These are phyloP conservation scores for Ceratocystis cacaofunesta DNA, from an alignment of 2,329 filamentous ascomycete species.

Conservation along the genomic window DNA sequence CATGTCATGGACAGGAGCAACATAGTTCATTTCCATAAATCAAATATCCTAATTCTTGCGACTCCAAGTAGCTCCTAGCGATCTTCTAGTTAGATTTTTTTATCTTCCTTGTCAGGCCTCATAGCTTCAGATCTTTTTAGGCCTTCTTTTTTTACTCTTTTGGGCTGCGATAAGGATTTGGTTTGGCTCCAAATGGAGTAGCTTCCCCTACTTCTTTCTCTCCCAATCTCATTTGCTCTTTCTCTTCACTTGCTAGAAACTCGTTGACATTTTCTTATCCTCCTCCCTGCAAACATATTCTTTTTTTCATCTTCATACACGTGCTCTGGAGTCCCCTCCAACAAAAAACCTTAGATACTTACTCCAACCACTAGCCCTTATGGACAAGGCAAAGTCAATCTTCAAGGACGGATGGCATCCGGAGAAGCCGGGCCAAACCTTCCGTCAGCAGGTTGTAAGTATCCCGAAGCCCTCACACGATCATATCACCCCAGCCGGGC, in stretches of 20 bases:
- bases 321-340: background rate
- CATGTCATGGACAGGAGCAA: background rate
- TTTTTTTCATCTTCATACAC: background rate
- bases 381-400: constrained; percentile 14
- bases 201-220: background rate
- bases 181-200: constrained; percentile 21
- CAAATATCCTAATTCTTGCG: background rate
- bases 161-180: background rate
- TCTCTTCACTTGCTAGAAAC: background rate
- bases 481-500: background rate
- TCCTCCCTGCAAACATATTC: background rate
- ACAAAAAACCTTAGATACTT: background rate
- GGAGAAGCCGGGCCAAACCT: constrained; percentile 17
- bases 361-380: background rate
- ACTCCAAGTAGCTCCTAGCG: background rate
- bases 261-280: background rate
- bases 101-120: no score
- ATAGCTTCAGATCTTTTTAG: background rate
- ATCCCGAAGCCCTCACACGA: background rate
- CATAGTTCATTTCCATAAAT: background rate
- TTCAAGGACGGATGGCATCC: constrained; percentile 16
- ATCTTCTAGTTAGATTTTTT: no score
- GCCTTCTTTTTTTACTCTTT: background rate
- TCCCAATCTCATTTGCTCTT: background rate
- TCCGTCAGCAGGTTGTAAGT: constrained; percentile 27